Evolutionary conservation across 139 green algal genomes (phyloP).

Genomic region (Gonium pectorale): DNA sequence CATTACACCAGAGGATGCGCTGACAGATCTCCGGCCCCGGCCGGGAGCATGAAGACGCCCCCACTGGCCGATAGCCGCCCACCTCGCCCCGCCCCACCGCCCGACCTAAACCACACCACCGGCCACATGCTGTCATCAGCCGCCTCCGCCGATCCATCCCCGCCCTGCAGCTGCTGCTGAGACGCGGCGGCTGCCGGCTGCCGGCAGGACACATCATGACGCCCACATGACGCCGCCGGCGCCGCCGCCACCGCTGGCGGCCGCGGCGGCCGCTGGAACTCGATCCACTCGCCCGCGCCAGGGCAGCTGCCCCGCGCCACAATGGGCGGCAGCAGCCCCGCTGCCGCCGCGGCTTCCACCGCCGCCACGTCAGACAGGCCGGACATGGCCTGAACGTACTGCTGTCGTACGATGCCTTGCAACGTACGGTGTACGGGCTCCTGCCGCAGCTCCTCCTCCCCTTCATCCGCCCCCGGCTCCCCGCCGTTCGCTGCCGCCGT

Average conservation of each 20-base stretch:
- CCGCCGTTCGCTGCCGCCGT: too few relatives aligned
- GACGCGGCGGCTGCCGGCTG: too few relatives aligned
- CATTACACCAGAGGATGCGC: too few relatives aligned
- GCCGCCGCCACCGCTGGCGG: neutral
- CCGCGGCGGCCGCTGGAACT: constrained; percentile 13
- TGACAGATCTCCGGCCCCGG: too few relatives aligned
- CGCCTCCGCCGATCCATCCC: neutral
- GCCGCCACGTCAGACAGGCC: constrained; percentile 1
- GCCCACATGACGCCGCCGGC: neutral
- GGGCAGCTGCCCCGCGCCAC: neutral
- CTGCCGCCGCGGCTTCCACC: constrained; percentile 17
- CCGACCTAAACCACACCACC: constrained; percentile 47
- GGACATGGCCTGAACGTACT: constrained; percentile 24
- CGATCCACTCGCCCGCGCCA: constrained; percentile 27
- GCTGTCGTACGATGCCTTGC: neutral
- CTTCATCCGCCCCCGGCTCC: too few relatives aligned
- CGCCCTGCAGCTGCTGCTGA: neutral
- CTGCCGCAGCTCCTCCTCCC: too few relatives aligned
- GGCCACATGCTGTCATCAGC: constrained; percentile 13
- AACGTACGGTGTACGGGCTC: too few relatives aligned
- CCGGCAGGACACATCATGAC: neutral
- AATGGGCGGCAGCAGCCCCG: constrained; percentile 33
- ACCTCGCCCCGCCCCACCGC: too few relatives aligned
- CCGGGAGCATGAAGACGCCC: too few relatives aligned
- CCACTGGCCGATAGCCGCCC: too few relatives aligned